These are phyloP conservation scores for Beauveria sp. DNA, from an alignment of 2,329 filamentous ascomycete species.

Conservation along the genomic window DNA sequence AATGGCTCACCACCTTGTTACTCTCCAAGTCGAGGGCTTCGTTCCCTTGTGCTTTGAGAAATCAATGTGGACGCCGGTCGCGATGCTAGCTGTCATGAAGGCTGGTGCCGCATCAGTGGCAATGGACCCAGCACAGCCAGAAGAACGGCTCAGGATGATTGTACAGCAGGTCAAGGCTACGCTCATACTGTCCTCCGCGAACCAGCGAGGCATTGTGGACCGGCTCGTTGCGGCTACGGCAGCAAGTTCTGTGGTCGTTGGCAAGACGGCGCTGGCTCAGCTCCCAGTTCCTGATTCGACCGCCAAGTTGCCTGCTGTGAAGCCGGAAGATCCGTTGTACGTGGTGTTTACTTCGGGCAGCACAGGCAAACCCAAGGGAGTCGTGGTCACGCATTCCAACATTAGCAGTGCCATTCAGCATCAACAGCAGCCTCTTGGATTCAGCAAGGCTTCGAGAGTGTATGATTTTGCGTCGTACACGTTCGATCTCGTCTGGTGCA, in stretches of 20 bases:
- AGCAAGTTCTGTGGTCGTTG: background rate
- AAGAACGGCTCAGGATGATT: background rate
- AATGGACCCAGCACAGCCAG: constrained; percentile 4
- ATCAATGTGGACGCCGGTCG: background rate
- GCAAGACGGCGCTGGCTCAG: background rate
- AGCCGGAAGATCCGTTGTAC: constrained; percentile 12
- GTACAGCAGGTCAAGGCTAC: background rate
- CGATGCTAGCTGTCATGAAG: constrained; percentile 2
- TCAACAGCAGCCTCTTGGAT: constrained; percentile 14
- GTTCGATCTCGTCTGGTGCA: constrained; percentile 16
- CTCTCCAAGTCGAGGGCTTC: background rate
- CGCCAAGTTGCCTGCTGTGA: background rate
- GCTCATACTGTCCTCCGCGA: background rate
- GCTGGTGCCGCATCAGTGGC: background rate
- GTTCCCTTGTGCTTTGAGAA: constrained; percentile 5
- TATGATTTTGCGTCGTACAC: constrained; percentile 8
- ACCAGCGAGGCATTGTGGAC: background rate
- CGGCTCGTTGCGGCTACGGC: background rate
- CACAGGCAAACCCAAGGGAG: constrained; percentile 19
- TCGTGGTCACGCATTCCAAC: constrained; percentile 15
- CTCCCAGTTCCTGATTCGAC: background rate
- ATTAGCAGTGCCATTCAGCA: constrained; percentile 14
- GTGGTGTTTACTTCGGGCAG: constrained; percentile 14
- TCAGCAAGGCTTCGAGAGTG: constrained; percentile 14
- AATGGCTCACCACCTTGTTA: constrained; percentile 9